Evolutionary conservation across 2,329 filamentous ascomycete genomes (phyloP), one percentile per base, ranked within the genome.

Genomic region (Ascosphaera pollenicola): DNA sequence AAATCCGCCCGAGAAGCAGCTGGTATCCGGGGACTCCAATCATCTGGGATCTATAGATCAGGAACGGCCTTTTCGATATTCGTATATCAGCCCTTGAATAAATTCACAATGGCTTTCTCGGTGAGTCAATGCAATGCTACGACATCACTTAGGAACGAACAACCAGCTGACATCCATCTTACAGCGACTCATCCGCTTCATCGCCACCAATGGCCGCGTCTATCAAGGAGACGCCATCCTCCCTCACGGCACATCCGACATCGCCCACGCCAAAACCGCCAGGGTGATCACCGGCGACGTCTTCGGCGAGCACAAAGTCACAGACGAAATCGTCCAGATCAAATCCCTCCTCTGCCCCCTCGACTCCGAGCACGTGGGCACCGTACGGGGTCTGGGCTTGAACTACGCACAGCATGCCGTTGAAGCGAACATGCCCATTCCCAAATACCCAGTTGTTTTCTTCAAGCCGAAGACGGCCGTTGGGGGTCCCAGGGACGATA

Each of bases 141-240:
- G n/a, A n/a, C n/a, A n/a, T n/a, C n/a, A n/a, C n/a, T n/a, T n/a
- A n/a, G n/a, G n/a, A n/a, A n/a, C n/a, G n/a, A n/a, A n/a, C n/a
- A n/a, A n/a, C n/a, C n/a, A n/a, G n/a, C n/a, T n/a, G n/a, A n/a
- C n/a, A n/a, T n/a, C n/a, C n/a, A n/a, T n/a, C n/a, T n/a, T 39
- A 26, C 49, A 81, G 73, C 71, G 75, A 49, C 73, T 84, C 31
- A 62, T 84, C 47, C 74, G 78, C 39, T 84, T 83, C 58, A 66
- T 81, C 7, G 73, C 76, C 48, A 71, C 68, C 48, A 74, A 83
- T 49, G 77, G 77, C 52, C 64, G 64, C 41, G 67, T 69, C 28
- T 78, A 80, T 56, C 80, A 81, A 46, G 79, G 78, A 47, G 76
- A 84, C 57, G 77, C 78, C 43, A 70, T 83, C 41, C 66, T 82